These are phyloP conservation scores for Akanthomyces uredinophilus DNA, from an alignment of 2,329 filamentous ascomycete species.

Conservation along the genomic window DNA sequence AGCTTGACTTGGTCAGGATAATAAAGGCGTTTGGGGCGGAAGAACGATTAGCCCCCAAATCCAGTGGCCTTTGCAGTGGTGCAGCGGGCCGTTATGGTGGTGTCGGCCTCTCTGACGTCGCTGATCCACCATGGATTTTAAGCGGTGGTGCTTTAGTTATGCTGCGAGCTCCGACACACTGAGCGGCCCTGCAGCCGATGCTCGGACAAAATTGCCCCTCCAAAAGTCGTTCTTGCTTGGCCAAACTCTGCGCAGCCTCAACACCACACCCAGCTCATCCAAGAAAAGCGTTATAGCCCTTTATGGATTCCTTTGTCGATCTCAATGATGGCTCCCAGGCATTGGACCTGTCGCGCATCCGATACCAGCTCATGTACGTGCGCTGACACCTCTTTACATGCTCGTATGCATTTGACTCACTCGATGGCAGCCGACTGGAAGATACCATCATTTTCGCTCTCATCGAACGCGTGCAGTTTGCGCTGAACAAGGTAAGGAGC, in stretches of 20 bases:
- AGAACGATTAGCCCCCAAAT: too few relatives aligned
- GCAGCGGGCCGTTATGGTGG: background rate
- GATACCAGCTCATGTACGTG: slow-evolving; percentile 86
- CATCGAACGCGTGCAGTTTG: slow-evolving; percentile 97
- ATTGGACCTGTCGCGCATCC: slow-evolving; percentile 84
- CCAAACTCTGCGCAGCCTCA: background rate
- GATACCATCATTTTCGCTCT: slow-evolving; percentile 97
- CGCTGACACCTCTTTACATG: background rate
- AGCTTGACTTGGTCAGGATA: too few relatives aligned
- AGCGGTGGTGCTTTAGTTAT: background rate
- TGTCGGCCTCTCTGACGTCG: background rate
- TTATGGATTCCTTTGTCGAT: slow-evolving; percentile 88
- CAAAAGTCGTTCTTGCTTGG: background rate
- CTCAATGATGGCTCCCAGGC: slow-evolving; percentile 79
- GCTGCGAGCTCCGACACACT: background rate
- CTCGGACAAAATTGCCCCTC: slow-evolving; percentile 14
- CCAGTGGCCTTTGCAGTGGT: background rate
- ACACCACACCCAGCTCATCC: background rate
- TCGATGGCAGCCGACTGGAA: slow-evolving; percentile 70
- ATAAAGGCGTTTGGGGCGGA: too few relatives aligned
- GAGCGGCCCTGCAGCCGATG: background rate
- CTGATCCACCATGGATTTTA: background rate
- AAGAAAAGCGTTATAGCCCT: slow-evolving; percentile 17
- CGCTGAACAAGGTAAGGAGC: slow-evolving; percentile 58
- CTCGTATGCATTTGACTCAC: background rate